Base-by-base conservation (phyloP, 2,329 filamentous ascomycete genomes). In the Cladosporium halotolerans region DNA sequence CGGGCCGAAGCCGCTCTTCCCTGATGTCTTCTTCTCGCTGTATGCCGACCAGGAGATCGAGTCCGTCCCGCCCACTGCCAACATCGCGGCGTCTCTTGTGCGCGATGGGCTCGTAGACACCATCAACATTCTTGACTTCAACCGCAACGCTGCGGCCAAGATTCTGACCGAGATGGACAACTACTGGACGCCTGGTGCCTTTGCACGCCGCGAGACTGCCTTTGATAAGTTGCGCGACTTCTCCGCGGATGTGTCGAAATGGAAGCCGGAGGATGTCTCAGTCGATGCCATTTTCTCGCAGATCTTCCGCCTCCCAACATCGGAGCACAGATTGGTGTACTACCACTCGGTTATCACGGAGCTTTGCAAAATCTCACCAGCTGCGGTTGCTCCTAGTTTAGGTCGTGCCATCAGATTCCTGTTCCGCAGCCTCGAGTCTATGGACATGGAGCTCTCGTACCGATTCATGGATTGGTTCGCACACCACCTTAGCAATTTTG, bases 251-350 rank as follows among this genome's bases (percentile, higher is more conserved):
- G 82, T 83, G 58, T 82, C 86, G 11, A 91, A 89, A 0, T 99
- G 93, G 92, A 99, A 99, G 71, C 90, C 93, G 0, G 93, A 99
- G 73, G 93, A 99, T 71, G 87, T 97, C 55, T 88, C 88, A 3
- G 89, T 99, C n/a, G 93, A 99, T 69, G 90, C 92, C 4, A 89
- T 97, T 54, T 99, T 99, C 70, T 95, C 91, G 1, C 92, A 97
- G 70, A 78, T 99, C 40, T 88, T 96, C 67, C 87, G 89, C 69
- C 79, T 99, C 36, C 93, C 93, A 3, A 79, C 77, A 3, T 83
- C 93, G 0, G 89, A 96, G 71, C 90, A 96, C 73, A 96, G 96
- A 72, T 78, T 96, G 1, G 89, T 99, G 9, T 99, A 96, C 72
- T 99, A 96, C 70, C 93, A 99, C 71, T 87, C 91, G 0, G 84